Evolutionary conservation across 345 rosid species (phyloP).

Genomic region (Trapa incisa): DNA sequence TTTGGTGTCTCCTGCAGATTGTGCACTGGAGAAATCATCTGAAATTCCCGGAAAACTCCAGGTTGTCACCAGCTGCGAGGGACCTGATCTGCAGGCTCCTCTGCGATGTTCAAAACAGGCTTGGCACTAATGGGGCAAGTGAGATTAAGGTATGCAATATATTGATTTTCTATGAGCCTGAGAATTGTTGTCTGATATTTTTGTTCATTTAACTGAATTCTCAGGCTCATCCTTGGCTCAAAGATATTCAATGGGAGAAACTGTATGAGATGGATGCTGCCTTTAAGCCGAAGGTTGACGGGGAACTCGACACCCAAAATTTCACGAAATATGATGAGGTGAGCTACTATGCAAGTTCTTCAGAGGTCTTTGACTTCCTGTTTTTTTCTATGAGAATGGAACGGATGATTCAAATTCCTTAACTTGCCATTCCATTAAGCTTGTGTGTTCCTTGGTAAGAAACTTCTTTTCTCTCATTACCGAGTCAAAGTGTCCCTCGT

Average conservation of each 20-base stretch:
- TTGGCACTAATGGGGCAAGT: conserved; percentile 58
- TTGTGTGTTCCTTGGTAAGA: neutral
- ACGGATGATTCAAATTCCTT: no score
- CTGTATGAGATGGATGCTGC: conserved; percentile 86
- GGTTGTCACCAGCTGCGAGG: conserved; percentile 73
- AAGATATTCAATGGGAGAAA: conserved; percentile 61
- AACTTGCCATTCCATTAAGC: neutral
- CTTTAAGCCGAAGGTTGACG: conserved; percentile 71
- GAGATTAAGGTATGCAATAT: conserved; percentile 49
- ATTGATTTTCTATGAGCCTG: neutral
- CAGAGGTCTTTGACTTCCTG: neutral
- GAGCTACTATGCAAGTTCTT: conserved; percentile 3
- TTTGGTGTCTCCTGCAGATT: conserved; percentile 31
- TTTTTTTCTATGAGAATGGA: no score
- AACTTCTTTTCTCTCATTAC: no score
- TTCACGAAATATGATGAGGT: conserved; percentile 94
- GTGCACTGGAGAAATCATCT: conserved; percentile 81
- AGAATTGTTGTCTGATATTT: neutral
- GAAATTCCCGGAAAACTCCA: conserved; percentile 68
- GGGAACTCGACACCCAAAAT: conserved; percentile 62
- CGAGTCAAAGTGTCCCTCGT: no score
- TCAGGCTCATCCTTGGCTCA: conserved; percentile 96
- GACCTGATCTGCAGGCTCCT: conserved; percentile 66
- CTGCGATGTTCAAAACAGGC: conserved; percentile 77
- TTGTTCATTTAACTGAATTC: neutral